Conservation (phyloP, 169 alveolate species). For the Eimeria sp. region DNA sequence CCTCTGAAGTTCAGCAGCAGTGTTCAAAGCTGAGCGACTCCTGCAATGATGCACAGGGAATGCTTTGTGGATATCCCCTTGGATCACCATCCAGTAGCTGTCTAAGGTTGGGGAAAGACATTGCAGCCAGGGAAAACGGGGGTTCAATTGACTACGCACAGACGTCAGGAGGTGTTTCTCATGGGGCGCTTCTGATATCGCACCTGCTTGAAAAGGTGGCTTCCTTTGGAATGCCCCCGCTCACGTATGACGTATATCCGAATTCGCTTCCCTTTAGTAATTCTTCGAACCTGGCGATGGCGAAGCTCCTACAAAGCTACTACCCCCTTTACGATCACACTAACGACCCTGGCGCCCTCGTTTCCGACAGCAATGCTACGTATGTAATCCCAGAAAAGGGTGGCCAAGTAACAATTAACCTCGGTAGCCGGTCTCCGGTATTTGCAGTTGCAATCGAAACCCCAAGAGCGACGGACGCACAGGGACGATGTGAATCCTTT, state of each 20-base stretch:
- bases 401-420: constrained; percentile 18
- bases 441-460: constrained; percentile 59
- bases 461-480: background rate
- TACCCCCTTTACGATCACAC: constrained; percentile 15
- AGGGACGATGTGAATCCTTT: constrained; percentile 6
- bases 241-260: background rate
- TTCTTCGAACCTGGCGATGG: background rate
- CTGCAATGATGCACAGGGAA: background rate
- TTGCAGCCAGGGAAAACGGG: constrained; percentile 10
- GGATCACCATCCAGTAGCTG: constrained; percentile 1
- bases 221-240: constrained; percentile 43
- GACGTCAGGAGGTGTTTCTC: constrained; percentile 44
- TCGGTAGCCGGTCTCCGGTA: background rate
- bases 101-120: background rate
- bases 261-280: background rate
- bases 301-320: constrained; percentile 33
- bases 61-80: constrained; percentile 11
- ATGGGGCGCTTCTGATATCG: constrained; percentile 15
- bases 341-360: constrained; percentile 36
- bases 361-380: constrained; percentile 6
- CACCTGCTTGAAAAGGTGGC: constrained; percentile 33
- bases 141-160: constrained; percentile 26
- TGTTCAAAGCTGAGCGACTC: background rate
- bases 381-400: background rate
- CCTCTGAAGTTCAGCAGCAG: background rate